Conservation (phyloP, 805 yeast genomes). For the Cyberlindnera misumaiensis region DNA sequence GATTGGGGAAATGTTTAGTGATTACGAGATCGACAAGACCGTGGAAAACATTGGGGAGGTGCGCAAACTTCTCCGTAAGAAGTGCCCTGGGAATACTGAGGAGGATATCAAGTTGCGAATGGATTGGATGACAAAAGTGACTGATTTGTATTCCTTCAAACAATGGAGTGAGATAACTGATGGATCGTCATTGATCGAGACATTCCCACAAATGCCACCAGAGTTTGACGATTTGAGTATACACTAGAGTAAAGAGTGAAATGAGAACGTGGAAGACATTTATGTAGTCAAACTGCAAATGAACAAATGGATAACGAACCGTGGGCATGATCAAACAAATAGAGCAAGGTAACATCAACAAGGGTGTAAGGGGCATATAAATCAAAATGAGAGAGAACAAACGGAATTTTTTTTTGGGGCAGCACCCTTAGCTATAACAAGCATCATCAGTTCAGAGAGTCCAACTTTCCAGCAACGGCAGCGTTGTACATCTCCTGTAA, state of each 20-base stretch:
- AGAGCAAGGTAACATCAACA: background rate
- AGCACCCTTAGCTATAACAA: background rate
- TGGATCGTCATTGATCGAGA: conserved; percentile 8
- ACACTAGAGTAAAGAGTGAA: background rate
- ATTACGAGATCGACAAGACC: conserved; percentile 42
- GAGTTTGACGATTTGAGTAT: conserved; percentile 7
- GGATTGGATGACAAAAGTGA: conserved; percentile 62
- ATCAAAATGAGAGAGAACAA: background rate
- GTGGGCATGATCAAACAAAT: background rate
- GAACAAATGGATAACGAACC: background rate
- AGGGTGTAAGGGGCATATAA: background rate
- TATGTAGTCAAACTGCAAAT: too few species aligned
- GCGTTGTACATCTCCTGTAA: conserved; percentile 23
- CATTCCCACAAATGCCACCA: conserved; percentile 48
- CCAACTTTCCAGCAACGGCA: conserved; percentile 22
- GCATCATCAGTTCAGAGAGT: conserved; percentile 13
- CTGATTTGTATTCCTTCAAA: conserved; percentile 51
- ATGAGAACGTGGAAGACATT: background rate
- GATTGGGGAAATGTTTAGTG: conserved; percentile 36
- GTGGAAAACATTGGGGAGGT: conserved; percentile 54
- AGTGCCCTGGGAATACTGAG: conserved; percentile 38
- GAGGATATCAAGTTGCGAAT: conserved; percentile 52
- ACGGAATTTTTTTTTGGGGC: background rate
- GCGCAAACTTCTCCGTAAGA: conserved; percentile 41
- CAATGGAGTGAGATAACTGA: conserved; percentile 50